Conservation (phyloP, 2,329 filamentous ascomycete genomes). For the Colletotrichum musicola region DNA sequence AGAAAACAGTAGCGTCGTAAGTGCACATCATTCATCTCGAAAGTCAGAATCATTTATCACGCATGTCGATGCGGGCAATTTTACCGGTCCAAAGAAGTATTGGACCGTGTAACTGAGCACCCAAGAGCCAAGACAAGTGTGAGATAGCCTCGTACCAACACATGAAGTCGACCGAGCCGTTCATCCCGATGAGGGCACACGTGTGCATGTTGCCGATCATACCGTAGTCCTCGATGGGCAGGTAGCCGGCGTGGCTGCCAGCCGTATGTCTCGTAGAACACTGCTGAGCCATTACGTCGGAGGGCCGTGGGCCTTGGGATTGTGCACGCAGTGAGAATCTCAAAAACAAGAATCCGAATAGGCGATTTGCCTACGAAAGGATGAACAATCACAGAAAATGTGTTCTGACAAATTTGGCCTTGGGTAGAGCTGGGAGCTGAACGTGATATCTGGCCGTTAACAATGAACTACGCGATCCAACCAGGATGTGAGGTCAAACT, state of each 20-base stretch:
- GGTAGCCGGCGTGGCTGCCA: slow-evolving; percentile 60
- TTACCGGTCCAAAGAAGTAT: neutral
- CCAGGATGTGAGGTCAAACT: slow-evolving; percentile 18
- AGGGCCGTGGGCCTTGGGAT: neutral
- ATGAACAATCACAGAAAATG: neutral
- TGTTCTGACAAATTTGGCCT: neutral
- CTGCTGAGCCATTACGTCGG: slow-evolving; percentile 49
- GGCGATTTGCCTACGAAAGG: neutral
- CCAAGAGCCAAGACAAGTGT: neutral
- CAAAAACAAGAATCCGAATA: neutral
- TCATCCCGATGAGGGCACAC: slow-evolving; percentile 79
- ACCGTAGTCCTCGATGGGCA: slow-evolving; percentile 81
- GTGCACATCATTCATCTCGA: neutral
- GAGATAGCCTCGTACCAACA: slow-evolving; percentile 68
- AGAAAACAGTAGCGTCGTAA: neutral
- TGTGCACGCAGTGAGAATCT: neutral
- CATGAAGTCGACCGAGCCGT: slow-evolving; percentile 82
- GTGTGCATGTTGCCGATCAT: slow-evolving; percentile 86
- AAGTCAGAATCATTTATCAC: neutral
- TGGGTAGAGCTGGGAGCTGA: neutral
- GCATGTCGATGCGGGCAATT: neutral
- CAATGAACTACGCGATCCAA: neutral
- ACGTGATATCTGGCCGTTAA: neutral
- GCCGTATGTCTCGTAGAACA: slow-evolving; percentile 46
- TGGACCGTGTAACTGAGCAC: neutral